Evolutionary conservation across 202 grass and related monocot genomes (phyloP), one percentile per base, ranked within the genome.

Genomic region (Bolboschoenoplectus hybrid): DNA sequence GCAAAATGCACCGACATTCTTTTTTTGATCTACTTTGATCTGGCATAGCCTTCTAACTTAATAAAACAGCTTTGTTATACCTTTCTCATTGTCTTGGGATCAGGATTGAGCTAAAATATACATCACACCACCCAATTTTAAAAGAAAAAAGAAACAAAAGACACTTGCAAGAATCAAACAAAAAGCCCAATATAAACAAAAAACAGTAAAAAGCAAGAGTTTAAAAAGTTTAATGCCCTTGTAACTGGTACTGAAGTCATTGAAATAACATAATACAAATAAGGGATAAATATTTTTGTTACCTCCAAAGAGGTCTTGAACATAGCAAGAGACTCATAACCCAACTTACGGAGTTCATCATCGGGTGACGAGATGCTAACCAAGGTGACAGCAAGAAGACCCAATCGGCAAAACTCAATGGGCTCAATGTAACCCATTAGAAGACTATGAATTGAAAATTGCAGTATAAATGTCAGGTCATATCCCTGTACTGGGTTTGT

Each of bases 271-370:
- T 10, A 64, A 63, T 19, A 81, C 41, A 64, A 63, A 45, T 17
- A 44, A 46, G 8, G 41, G 46, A 53, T 56, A 52, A 80, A 80
- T 74, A 87, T 61, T 86, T 69, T n/a, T 84, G 50, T 68, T 95
- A 97, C 95, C 95, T 97, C 91, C 2, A 97, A 85, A 73, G 77
- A 87, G 46, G 84, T 86, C 85, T 93, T 97, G 73, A 95, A 93
- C 88, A 69, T 89, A 67, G 85, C 87, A 85, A 97, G 90, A 84
- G 87, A 90, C 85, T 92, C 93, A 74, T 97, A 97, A 67, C 89
- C 95, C 89, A 97, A 76, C 79, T 89, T 97, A 69, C 95, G 88
- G 62, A 93, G 85, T 58, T 91, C 93, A 85, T 89, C 85, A 92
- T 95, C 95, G 72, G 85, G 83, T 44, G 95, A 97, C 66, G 95